Evolutionary conservation across 768 basidiomycete species (phyloP), one percentile per base, ranked within the genome.

Genomic region (Lyophyllum shimeji): DNA sequence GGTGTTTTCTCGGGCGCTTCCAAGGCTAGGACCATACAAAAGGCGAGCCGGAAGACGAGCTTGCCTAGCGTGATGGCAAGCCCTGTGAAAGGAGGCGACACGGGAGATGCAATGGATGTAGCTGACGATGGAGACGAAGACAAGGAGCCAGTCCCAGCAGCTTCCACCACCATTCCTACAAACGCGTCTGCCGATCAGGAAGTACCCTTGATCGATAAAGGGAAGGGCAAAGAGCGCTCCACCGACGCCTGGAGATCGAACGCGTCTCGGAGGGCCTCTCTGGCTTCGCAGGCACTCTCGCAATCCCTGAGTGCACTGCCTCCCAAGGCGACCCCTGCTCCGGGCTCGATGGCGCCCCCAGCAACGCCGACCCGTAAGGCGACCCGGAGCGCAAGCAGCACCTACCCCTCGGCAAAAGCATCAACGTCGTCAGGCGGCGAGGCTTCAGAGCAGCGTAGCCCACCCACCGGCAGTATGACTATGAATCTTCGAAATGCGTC

Each of bases 201-300:
- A 25, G 21, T 46, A 39, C 29, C 44, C 7, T 37, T 18, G 33
- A 45, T 56, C 60, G 55, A 58, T 50, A 64, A 65, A 61, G 70
- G 67, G 29, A 77, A 78, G 59, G 74, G 70, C 17, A 76, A 73
- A 63, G 58, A 64, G 25, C 54, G 56, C 55, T 45, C 57, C 0
- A 48, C 63, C 27, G 65, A 69, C 25, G 31, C 58, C 23, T 71
- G 71, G 69, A 65, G 65, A 46, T 66, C 62, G 18, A 68, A 78
- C 59, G 76, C 77, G 3, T 82, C 81, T 25, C 71, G 82, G 43
- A 71, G 84, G 39, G 82, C 83, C 4, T 86, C 85, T 24, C 66
- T 82, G 65, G 83, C 84, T 0, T 82, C 81, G 21, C 81, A 84
- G 53, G 77, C 82, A 3, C 78, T 89, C 31, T 82, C 86, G 2